A percentile compares a stretch with the other conserved stretches of the same genome.
phyloP scores from a whole-genome alignment of 345 rosid species.

The Pugionium cornutum region DNA sequence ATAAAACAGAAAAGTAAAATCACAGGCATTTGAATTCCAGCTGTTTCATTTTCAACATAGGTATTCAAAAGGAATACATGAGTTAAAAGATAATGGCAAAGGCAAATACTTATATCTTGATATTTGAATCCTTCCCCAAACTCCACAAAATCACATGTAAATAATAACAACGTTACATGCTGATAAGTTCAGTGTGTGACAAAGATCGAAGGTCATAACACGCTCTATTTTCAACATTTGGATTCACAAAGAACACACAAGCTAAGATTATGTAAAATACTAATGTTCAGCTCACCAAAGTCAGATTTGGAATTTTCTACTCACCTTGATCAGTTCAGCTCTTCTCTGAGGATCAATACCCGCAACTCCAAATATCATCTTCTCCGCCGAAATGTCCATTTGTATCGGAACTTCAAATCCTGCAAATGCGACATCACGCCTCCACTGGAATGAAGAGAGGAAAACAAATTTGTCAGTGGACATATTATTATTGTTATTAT shows the following conservation, averaged over 20 bases:
- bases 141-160: background rate
- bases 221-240: background rate
- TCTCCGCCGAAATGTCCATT: slow-evolving; percentile 88
- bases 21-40: slow-evolving; percentile 14
- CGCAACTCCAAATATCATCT: slow-evolving; percentile 87
- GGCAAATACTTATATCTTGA: too few relatives aligned
- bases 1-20: background rate
- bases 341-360: slow-evolving; percentile 86
- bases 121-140: background rate
- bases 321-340: slow-evolving; percentile 81
- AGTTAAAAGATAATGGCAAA: background rate
- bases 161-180: background rate
- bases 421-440: slow-evolving; percentile 95
- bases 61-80: background rate
- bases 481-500: background rate
- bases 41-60: background rate
- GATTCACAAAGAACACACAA: background rate
- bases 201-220: background rate
- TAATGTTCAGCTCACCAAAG: background rate
- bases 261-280: background rate
- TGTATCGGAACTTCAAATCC: slow-evolving; percentile 97
- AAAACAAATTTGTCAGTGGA: background rate
- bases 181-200: background rate
- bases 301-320: background rate
- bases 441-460: slow-evolving; percentile 59